Evolutionary conservation across 805 yeast species (phyloP).

Genomic region (Pichia manshurica): DNA sequence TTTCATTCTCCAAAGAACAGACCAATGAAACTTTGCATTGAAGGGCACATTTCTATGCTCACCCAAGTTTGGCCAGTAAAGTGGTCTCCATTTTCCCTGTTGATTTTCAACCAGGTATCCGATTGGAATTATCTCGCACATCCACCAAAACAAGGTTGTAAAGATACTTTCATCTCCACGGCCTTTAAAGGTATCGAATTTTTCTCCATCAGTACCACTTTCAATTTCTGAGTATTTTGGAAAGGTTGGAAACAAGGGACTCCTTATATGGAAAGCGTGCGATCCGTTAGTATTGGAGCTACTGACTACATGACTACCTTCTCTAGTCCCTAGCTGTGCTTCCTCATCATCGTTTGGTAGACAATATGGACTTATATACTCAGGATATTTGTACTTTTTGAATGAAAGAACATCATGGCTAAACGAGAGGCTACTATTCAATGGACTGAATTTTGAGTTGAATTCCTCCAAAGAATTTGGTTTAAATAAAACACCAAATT

Average conservation of each 20-base stretch:
- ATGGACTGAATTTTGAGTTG: slow-evolving; percentile 33
- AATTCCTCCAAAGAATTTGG: slow-evolving; percentile 37
- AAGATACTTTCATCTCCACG: slow-evolving; percentile 31
- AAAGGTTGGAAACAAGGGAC: slow-evolving; percentile 10
- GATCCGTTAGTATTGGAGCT: not conserved
- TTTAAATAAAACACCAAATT: slow-evolving; percentile 45
- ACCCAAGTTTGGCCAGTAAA: slow-evolving; percentile 54
- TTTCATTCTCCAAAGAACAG: slow-evolving; percentile 51
- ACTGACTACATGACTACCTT: not conserved
- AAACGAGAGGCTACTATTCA: slow-evolving; percentile 41
- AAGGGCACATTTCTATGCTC: slow-evolving; percentile 44
- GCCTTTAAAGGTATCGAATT: slow-evolving; percentile 32
- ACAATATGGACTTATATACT: slow-evolving; percentile 3
- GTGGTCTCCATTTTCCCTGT: slow-evolving; percentile 45
- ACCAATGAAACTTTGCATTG: slow-evolving; percentile 51
- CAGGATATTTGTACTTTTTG: slow-evolving; percentile 11
- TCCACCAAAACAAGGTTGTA: slow-evolving; percentile 49
- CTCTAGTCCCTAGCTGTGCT: not conserved
- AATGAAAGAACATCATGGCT: slow-evolving; percentile 46
- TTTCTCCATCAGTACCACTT: slow-evolving; percentile 1
- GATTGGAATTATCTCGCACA: slow-evolving; percentile 54
- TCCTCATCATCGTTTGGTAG: not conserved
- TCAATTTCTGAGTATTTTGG: slow-evolving; percentile 8
- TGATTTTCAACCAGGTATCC: slow-evolving; percentile 44
- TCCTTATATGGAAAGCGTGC: slow-evolving; percentile 6